phyloP scores from a whole-genome alignment of 306 rosid species.

The Vigna trinervia region DNA sequence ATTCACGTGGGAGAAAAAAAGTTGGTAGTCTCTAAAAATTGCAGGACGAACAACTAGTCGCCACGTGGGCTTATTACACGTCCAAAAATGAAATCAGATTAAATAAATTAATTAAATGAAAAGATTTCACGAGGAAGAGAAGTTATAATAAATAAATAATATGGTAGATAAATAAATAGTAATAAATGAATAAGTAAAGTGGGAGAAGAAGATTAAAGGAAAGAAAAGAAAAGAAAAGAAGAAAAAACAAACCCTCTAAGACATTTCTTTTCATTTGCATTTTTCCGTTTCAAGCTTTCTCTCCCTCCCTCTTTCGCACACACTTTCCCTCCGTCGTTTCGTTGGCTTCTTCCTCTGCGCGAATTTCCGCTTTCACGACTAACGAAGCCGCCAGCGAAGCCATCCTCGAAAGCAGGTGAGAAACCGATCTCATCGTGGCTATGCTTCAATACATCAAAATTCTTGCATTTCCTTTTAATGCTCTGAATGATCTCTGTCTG shows the following conservation, averaged over 20 bases:
- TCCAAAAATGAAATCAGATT: conserved; percentile 32
- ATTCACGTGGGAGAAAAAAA: background rate
- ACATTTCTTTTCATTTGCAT: background rate
- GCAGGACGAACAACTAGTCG: background rate
- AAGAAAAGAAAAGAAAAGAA: background rate
- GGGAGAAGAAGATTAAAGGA: background rate
- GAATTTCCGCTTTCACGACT: conserved; percentile 6
- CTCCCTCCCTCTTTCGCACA: background rate
- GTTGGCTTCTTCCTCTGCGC: conserved; percentile 2
- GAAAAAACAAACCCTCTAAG: conserved; percentile 26
- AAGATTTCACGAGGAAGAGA: background rate
- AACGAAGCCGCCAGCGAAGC: background rate
- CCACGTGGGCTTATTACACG: conserved; percentile 34
- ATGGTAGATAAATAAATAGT: too few relatives aligned
- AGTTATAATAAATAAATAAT: conserved; percentile 17
- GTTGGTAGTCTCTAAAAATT: background rate
- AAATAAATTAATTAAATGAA: background rate
- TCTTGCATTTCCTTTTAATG: conserved; percentile 29
- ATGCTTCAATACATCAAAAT: conserved; percentile 13
- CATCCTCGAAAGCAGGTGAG: conserved; percentile 35
- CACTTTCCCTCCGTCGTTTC: conserved; percentile 40
- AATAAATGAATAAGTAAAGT: conserved; percentile 13
- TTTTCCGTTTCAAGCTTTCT: conserved; percentile 36
- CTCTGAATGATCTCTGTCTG: conserved; percentile 27
- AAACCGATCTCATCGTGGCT: conserved; percentile 42